Evolutionary conservation across 192 early-diverging fungal species (phyloP).

Genomic region (Dissophora globulifera): DNA sequence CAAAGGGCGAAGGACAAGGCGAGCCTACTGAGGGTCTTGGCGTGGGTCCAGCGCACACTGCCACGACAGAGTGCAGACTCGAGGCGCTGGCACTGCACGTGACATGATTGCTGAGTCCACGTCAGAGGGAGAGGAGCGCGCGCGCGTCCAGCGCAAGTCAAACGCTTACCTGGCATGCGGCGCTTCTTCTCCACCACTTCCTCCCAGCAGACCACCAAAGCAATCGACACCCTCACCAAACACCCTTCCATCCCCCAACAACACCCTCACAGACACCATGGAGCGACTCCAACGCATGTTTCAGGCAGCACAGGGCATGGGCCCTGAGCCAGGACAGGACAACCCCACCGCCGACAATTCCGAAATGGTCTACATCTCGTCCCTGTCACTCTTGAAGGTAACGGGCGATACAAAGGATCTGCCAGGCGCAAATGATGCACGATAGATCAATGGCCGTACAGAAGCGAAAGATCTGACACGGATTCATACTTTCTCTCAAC

Average conservation of each 20-base stretch:
- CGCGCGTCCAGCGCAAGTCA: not conserved
- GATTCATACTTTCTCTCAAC: not conserved
- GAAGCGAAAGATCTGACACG: too few species aligned
- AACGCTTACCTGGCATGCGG: too few species aligned
- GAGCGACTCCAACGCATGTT: constrained; percentile 70
- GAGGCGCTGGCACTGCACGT: too few species aligned
- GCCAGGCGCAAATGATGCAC: too few species aligned
- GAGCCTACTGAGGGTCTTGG: too few species aligned
- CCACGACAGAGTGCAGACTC: too few species aligned
- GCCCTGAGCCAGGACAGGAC: constrained; percentile 77
- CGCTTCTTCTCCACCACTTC: not conserved
- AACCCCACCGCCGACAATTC: constrained; percentile 97
- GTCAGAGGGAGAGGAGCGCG: not conserved
- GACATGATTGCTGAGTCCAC: too few species aligned
- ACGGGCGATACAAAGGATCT: not conserved
- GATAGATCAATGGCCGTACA: too few species aligned
- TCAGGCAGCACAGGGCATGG: constrained; percentile 61
- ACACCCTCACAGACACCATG: constrained; percentile 51
- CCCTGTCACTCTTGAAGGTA: constrained; percentile 95
- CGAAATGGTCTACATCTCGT: constrained; percentile 99
- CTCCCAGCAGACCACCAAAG: not conserved
- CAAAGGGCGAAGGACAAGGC: too few species aligned
- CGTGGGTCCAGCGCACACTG: too few species aligned
- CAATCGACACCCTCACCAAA: not conserved
- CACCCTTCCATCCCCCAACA: not conserved